Base-by-base conservation (phyloP, 2,329 filamentous ascomycete species). In the Sclerotinia spermophila region DNA sequence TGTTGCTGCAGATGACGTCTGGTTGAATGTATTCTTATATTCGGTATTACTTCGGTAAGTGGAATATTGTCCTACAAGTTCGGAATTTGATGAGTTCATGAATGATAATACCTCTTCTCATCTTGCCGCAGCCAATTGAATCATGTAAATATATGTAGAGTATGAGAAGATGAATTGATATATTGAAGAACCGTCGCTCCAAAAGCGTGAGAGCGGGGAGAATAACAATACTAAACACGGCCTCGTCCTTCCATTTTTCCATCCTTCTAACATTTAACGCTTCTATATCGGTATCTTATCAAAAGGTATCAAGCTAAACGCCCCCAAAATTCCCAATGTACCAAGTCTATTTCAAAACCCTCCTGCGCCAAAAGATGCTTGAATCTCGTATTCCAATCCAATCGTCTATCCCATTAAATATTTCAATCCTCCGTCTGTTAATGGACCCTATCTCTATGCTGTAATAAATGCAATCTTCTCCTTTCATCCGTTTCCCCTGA, bases 391-490 rank as follows among this genome's bases (percentile, higher is more conserved):
- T 67, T 44, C 38, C 48, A 10, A n/a, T 38, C 65, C 48, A 2
- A 21, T 27, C 27, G 21, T 42, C 48, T 67, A 67, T 58, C 6
- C 65, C 51, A 67, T 67, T 44, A 42, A 56, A 8, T 42, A 13
- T 21, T 33, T 21, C 21, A n/a, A n/a, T 58, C 24, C 17, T 24
- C 24, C n/a, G 2, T 17, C n/a, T 55, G 15, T 73, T 40, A 75
- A 70, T 73, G 68, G 38, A 73, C 71, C 44, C 73, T 72, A 33
- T 75, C 76, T 71, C 76, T 73, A 59, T 71, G 74, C 56, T 75
- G 75, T n/a, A 78, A 71, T 10, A 77, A 65, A 61, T 75, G 73
- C 59, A 77, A 66, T 69, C 76, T 76, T 66, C 77, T 75, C 62
- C 75, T 70, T 59, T 77, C 76, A 38, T 78, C 77, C 1, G 70